phyloP scores from a whole-genome alignment of 148 eudicot genomes.

The Cornus controversa region DNA sequence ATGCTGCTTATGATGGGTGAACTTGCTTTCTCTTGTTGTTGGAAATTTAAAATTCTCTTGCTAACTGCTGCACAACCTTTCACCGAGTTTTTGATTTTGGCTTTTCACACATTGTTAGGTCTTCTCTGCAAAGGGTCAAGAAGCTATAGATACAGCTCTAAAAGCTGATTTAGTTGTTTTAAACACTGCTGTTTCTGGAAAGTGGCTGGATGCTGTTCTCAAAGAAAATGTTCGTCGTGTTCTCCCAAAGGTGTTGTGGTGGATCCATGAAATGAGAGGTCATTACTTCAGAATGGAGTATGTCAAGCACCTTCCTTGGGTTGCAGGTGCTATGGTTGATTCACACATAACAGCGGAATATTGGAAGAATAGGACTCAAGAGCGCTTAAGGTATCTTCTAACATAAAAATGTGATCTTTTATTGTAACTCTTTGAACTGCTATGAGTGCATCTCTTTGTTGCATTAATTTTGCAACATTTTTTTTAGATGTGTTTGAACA shows the following conservation, averaged over 20 bases:
- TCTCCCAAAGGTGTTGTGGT: conserved; percentile 97
- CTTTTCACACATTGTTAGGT: conserved; percentile 38
- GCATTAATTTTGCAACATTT: neutral
- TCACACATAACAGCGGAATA: conserved; percentile 91
- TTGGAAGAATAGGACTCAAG: conserved; percentile 93
- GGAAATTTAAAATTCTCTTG: neutral
- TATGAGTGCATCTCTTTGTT: neutral
- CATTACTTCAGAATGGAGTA: conserved; percentile 95
- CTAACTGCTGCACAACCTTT: neutral
- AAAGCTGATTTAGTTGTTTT: conserved; percentile 90
- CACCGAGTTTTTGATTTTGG: conserved; percentile 10
- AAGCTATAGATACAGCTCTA: conserved; percentile 87
- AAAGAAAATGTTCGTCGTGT: conserved; percentile 82
- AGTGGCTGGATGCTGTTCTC: conserved; percentile 93
- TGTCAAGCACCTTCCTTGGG: conserved; percentile 91
- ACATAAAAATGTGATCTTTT: neutral
- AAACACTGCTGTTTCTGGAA: conserved; percentile 99
- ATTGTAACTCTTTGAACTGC: neutral
- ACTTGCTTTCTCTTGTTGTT: conserved; percentile 4
- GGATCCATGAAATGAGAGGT: conserved; percentile 99
- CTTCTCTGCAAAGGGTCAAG: conserved; percentile 72
- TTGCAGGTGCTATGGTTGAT: conserved; percentile 98
- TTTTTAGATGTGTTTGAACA: no score
- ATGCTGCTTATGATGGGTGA: neutral
- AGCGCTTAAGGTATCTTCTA: conserved; percentile 68